Evolutionary conservation across 192 early-diverging fungal species (phyloP).

Genomic region (Coemansia sp.): DNA sequence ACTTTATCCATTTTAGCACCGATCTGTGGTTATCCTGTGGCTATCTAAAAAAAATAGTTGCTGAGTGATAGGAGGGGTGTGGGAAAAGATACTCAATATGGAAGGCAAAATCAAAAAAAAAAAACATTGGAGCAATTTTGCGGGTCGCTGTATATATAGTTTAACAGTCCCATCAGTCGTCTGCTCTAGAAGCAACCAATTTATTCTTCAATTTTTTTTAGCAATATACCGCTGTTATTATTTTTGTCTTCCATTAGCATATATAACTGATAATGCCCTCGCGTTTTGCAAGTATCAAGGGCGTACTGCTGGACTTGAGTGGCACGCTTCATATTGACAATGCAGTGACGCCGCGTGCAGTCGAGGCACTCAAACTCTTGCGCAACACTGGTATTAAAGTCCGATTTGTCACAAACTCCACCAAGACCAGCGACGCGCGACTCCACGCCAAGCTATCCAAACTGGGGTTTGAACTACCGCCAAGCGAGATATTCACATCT

Average conservation of each 20-base stretch:
- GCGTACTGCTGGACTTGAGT: conserved; percentile 76
- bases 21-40: too few relatives aligned
- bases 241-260: neutral
- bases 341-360: conserved; percentile 65
- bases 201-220: too few relatives aligned
- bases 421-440: conserved; percentile 66
- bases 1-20: too few relatives aligned
- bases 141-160: too few relatives aligned
- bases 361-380: conserved; percentile 67
- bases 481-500: conserved; percentile 76
- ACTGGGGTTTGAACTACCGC: conserved; percentile 72
- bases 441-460: conserved; percentile 63
- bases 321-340: conserved; percentile 82
- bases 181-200: too few relatives aligned
- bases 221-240: too few relatives aligned
- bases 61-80: too few relatives aligned
- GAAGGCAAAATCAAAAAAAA: too few relatives aligned
- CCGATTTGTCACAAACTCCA: conserved; percentile 90
- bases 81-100: too few relatives aligned
- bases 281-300: conserved; percentile 35
- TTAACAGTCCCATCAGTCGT: too few relatives aligned
- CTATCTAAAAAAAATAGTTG: neutral
- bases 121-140: too few relatives aligned
- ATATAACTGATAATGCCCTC: neutral
- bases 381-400: conserved; percentile 60